Percentiles rank a stretch among this genome's conserved stretches.
phyloP scores from a whole-genome alignment of 2,329 filamentous ascomycete genomes.

The Podosphaera xanthii region DNA sequence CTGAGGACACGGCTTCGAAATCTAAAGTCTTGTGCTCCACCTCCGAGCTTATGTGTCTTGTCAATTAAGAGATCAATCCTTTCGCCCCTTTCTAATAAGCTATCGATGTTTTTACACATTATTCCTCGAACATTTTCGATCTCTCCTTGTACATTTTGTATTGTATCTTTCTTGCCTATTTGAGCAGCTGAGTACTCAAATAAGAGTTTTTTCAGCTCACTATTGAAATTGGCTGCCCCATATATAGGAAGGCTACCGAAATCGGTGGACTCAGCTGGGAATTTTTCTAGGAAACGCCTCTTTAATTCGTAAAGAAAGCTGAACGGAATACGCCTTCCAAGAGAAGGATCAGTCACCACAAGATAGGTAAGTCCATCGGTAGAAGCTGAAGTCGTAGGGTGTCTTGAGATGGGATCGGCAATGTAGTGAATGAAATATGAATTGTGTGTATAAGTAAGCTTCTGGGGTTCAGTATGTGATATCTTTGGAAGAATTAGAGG shows the following conservation, averaged over 20 bases:
- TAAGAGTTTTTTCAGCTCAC: slow-evolving; percentile 53
- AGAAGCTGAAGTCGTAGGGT: slow-evolving; percentile 28
- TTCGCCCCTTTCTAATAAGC: slow-evolving; percentile 72
- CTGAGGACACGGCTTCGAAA: slow-evolving; percentile 69
- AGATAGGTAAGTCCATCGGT: slow-evolving; percentile 78
- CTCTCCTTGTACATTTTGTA: slow-evolving; percentile 63
- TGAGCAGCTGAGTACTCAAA: slow-evolving; percentile 62
- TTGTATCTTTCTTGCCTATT: slow-evolving; percentile 55
- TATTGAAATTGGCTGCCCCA: slow-evolving; percentile 74
- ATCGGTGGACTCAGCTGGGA: slow-evolving; percentile 41
- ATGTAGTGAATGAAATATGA: slow-evolving; percentile 90
- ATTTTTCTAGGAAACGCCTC: slow-evolving; percentile 58
- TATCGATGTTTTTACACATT: slow-evolving; percentile 90
- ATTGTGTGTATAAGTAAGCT: slow-evolving; percentile 86
- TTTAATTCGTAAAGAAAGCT: slow-evolving; percentile 82
- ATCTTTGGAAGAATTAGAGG: slow-evolving; percentile 93
- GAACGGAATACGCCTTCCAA: slow-evolving; percentile 77
- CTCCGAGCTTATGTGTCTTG: slow-evolving; percentile 83
- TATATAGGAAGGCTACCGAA: slow-evolving; percentile 67
- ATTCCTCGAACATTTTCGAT: slow-evolving; percentile 84
- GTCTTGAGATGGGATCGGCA: slow-evolving; percentile 52
- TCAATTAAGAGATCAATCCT: slow-evolving; percentile 83
- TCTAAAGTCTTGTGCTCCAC: slow-evolving; percentile 73
- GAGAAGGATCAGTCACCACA: slow-evolving; percentile 58
- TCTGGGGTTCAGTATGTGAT: slow-evolving; percentile 54